A percentile compares a stretch with the other conserved stretches of the same genome.
These are phyloP conservation scores for Pseudopyricularia javanii DNA, from an alignment of 2,329 filamentous ascomycete species.

Conservation along the genomic window DNA sequence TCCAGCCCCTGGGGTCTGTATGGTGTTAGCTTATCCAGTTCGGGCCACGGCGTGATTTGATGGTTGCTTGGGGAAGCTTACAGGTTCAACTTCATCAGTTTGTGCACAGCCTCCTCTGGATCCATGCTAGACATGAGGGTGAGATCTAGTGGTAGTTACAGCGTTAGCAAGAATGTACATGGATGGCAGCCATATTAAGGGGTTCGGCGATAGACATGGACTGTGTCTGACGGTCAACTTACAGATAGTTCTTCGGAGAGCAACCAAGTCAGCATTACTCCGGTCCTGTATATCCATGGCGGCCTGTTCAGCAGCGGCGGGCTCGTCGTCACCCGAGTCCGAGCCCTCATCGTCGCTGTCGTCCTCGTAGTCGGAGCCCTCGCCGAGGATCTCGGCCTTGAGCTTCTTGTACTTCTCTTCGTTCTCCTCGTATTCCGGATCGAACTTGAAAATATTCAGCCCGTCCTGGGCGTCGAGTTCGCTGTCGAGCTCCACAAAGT, in stretches of 20 bases:
- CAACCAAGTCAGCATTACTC: conserved; percentile 90
- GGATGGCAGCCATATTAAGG: background rate
- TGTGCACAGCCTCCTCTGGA: conserved; percentile 94
- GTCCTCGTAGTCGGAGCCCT: conserved; percentile 68
- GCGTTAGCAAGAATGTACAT: background rate
- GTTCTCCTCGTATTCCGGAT: conserved; percentile 78
- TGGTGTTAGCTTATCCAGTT: background rate
- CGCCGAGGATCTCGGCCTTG: conserved; percentile 87
- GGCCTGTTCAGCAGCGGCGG: conserved; percentile 66
- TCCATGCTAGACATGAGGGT: conserved; percentile 96
- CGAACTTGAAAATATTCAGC: conserved; percentile 92
- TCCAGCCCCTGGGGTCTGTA: conserved; percentile 63
- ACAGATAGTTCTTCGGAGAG: conserved; percentile 60
- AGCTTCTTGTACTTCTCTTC: conserved; percentile 83
- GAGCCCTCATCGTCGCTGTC: conserved; percentile 47
- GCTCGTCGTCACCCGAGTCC: conserved; percentile 53
- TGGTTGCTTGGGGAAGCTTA: background rate
- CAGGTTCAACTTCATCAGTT: conserved; percentile 86
- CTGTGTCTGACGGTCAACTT: background rate
- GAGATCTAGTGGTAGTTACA: conserved; percentile 57
- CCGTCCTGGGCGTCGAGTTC: conserved; percentile 75
- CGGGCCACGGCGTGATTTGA: background rate
- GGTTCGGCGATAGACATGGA: background rate
- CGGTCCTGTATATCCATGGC: conserved; percentile 95
- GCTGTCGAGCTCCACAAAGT: conserved; percentile 70